These are phyloP conservation scores for Mucor lusitanicus DNA, from an alignment of 371 early-diverging fungal species.

Conservation along the genomic window DNA sequence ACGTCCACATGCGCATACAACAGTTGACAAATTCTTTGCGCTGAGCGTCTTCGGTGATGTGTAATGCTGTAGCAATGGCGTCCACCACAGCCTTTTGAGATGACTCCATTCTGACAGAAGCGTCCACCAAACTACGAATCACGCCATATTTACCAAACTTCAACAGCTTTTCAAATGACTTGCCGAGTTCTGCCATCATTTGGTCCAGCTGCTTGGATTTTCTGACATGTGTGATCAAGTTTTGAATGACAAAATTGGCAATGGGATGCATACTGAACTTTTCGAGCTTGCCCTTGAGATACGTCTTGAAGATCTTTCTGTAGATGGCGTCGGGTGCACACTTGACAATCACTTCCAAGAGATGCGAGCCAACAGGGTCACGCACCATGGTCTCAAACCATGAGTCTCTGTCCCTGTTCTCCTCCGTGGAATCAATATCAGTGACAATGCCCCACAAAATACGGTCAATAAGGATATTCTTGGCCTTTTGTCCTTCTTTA, in stretches of 20 bases:
- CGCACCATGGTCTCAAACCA: slow-evolving; percentile 62
- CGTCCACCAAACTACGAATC: slow-evolving; percentile 66
- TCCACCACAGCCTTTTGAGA: slow-evolving; percentile 64
- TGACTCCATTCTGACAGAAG: slow-evolving; percentile 59
- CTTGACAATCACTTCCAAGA: slow-evolving; percentile 63
- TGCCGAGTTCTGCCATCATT: slow-evolving; percentile 61
- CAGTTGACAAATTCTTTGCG: slow-evolving; percentile 61
- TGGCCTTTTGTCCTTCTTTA: slow-evolving; percentile 45
- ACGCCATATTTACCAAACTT: slow-evolving; percentile 64
- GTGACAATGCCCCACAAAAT: slow-evolving; percentile 64
- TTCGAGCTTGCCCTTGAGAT: slow-evolving; percentile 64
- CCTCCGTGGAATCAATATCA: slow-evolving; percentile 38
- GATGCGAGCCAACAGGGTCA: slow-evolving; percentile 70
- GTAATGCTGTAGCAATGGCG: slow-evolving; percentile 58
- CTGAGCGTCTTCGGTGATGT: slow-evolving; percentile 47
- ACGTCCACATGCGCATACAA: slow-evolving; percentile 62
- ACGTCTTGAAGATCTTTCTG: slow-evolving; percentile 66
- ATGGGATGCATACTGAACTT: slow-evolving; percentile 69
- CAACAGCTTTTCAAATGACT: slow-evolving; percentile 59
- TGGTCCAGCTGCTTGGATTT: slow-evolving; percentile 59
- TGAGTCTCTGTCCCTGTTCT: slow-evolving; percentile 50
- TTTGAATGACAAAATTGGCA: slow-evolving; percentile 87
- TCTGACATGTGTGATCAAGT: slow-evolving; percentile 63
- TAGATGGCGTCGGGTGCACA: slow-evolving; percentile 60
- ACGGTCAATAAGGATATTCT: slow-evolving; percentile 62